Percentiles rank a stretch among this genome's conserved stretches.
Evolutionary conservation across 768 basidiomycete species (phyloP).

Genomic region (Multifurca ochricompacta): DNA sequence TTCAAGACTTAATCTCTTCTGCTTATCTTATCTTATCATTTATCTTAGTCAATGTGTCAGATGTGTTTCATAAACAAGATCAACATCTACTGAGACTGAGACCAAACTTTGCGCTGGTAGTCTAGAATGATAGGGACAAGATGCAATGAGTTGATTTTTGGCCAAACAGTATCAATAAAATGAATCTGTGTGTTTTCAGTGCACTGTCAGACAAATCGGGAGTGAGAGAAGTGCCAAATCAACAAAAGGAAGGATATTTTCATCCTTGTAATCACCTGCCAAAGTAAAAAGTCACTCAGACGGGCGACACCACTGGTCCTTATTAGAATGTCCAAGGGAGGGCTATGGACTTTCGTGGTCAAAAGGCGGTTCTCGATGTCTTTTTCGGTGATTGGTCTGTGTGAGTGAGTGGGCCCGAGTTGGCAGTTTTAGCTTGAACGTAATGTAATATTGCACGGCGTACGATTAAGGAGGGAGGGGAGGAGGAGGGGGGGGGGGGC

Average conservation of each 20-base stretch:
- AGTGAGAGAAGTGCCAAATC: no score
- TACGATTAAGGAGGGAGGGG: no score
- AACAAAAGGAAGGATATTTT: no score
- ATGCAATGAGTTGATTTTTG: conserved; percentile 81
- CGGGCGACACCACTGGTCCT: conserved; percentile 88
- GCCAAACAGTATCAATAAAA: conserved; percentile 83
- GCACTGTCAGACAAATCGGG: conserved; percentile 49
- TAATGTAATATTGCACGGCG: conserved; percentile 3
- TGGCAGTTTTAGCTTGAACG: no score
- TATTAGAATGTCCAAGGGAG: conserved; percentile 82
- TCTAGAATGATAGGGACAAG: conserved; percentile 82
- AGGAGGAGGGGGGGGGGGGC: no score
- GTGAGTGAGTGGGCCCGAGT: neutral
- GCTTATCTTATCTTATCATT: conserved; percentile 8
- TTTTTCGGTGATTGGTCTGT: conserved; percentile 56
- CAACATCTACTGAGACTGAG: conserved; percentile 7
- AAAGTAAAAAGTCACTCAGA: conserved; percentile 84
- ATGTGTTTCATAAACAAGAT: neutral
- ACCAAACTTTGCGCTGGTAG: conserved; percentile 76
- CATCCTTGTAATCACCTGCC: conserved; percentile 98
- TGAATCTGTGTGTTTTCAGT: conserved; percentile 82
- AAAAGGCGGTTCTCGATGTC: conserved; percentile 62
- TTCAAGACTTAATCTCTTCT: conserved; percentile 12
- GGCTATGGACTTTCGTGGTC: conserved; percentile 56
- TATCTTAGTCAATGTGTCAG: neutral